Evolutionary conservation across 331 rosid species (phyloP).

Genomic region (Malus hybrid): DNA sequence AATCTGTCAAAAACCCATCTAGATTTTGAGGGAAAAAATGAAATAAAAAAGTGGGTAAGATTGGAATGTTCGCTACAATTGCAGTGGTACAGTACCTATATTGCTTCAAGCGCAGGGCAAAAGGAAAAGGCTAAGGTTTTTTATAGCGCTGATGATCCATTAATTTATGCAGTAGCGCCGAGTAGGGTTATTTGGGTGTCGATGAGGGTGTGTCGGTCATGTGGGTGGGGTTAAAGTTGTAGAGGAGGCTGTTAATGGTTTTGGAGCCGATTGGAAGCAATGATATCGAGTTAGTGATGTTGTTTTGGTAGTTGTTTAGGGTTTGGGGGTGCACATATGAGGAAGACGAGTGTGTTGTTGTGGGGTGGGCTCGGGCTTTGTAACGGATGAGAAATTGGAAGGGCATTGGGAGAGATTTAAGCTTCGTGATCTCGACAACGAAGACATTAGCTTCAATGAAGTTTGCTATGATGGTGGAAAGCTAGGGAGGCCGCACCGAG

Average conservation of each 20-base stretch:
- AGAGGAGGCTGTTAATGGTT: too few species aligned
- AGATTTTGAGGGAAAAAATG: too few species aligned
- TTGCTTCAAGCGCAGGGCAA: too few species aligned
- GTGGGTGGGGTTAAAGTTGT: constrained; percentile 11
- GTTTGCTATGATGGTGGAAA: not conserved
- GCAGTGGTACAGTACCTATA: too few species aligned
- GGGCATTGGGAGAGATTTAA: constrained; percentile 46
- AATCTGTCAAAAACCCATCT: too few species aligned
- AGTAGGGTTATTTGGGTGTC: constrained; percentile 39
- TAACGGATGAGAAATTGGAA: constrained; percentile 15
- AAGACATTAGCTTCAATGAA: constrained; percentile 43
- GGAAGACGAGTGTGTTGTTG: not conserved
- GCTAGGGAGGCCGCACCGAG: too few species aligned
- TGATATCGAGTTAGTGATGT: not conserved
- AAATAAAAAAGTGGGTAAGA: too few species aligned
- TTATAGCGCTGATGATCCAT: not conserved
- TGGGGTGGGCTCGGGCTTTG: constrained; percentile 16
- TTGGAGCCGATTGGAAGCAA: too few species aligned
- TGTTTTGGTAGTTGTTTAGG: not conserved
- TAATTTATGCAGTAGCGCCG: constrained; percentile 9
- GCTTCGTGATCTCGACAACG: constrained; percentile 41
- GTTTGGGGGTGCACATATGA: constrained; percentile 4
- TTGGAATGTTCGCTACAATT: too few species aligned
- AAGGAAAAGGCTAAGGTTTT: too few species aligned
- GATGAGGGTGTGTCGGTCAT: constrained; percentile 35